These are phyloP conservation scores for Salvia hispanica DNA, from an alignment of 257 asterid genomes.

Conservation along the genomic window DNA sequence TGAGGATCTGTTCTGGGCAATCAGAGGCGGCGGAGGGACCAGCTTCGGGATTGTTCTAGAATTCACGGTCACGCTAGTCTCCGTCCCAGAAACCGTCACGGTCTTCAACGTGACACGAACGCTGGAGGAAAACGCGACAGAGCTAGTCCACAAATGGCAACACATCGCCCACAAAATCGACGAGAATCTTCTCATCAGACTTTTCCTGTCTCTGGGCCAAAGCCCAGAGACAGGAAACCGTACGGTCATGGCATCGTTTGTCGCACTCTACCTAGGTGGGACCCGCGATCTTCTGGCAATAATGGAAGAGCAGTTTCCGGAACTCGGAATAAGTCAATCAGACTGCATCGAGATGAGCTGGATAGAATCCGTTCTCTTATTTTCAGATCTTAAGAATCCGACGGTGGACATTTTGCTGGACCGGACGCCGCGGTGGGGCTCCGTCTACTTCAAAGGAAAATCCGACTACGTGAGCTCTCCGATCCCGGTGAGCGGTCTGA, in stretches of 20 bases:
- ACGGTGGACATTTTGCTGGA: slow-evolving; percentile 29
- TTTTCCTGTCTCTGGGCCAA: slow-evolving; percentile 5
- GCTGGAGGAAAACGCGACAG: background rate
- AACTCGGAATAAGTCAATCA: slow-evolving; percentile 28
- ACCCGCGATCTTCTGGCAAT: slow-evolving; percentile 10
- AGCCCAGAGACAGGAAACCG: slow-evolving; percentile 20
- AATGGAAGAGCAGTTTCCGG: slow-evolving; percentile 33
- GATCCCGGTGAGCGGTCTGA: slow-evolving; percentile 34
- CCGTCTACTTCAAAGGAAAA: slow-evolving; percentile 35
- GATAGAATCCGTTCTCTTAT: slow-evolving; percentile 25
- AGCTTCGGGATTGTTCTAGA: slow-evolving; percentile 30
- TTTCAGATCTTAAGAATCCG: background rate
- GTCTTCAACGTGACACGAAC: slow-evolving; percentile 23
- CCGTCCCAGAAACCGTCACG: slow-evolving; percentile 23
- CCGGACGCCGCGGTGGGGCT: background rate
- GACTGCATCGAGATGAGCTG: slow-evolving; percentile 39
- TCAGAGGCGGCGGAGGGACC: slow-evolving; percentile 25
- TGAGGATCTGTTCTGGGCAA: slow-evolving; percentile 30
- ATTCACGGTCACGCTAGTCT: slow-evolving; percentile 14
- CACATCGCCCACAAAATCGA: slow-evolving; percentile 44
- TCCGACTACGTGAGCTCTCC: slow-evolving; percentile 44
- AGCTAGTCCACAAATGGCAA: slow-evolving; percentile 47
- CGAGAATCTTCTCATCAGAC: slow-evolving; percentile 37
- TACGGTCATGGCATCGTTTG: slow-evolving; percentile 24
- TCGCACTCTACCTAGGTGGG: slow-evolving; percentile 21